Evolutionary conservation across 179 eudicot genomes (phyloP).

Genomic region (Carnegiea gigantea): DNA sequence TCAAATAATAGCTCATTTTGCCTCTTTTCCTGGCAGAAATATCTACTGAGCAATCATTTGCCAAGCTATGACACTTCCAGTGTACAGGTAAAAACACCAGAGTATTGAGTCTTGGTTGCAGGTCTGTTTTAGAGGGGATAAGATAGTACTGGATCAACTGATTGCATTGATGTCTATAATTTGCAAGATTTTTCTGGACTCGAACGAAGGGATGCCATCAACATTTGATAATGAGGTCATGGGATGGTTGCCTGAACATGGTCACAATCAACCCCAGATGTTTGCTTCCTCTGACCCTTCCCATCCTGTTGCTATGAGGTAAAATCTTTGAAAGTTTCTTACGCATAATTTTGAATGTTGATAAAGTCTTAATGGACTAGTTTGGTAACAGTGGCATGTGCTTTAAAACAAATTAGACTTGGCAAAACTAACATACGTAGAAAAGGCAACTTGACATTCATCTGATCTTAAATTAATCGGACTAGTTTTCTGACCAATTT

Average conservation of each 20-base stretch:
- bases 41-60: conserved; percentile 40
- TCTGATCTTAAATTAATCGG: background rate
- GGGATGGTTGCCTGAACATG: conserved; percentile 39
- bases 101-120: background rate
- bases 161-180: background rate
- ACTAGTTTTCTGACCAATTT: background rate
- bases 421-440: background rate
- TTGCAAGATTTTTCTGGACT: conserved; percentile 43
- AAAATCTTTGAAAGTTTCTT: background rate
- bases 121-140: background rate
- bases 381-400: no score
- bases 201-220: conserved; percentile 45
- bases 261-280: conserved; percentile 34
- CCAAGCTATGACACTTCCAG: conserved; percentile 33
- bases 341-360: background rate
- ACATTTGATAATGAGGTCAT: conserved; percentile 38
- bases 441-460: background rate
- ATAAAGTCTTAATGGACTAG: background rate
- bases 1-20: background rate
- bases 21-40: conserved; percentile 35
- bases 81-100: conserved; percentile 31
- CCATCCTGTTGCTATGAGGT: conserved; percentile 36
- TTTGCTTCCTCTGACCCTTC: conserved; percentile 35
- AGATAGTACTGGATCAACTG: background rate
- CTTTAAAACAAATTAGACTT: background rate